phyloP scores from a whole-genome alignment of 2,329 filamentous ascomycete genomes.

The Aspergillus alliaceus region DNA sequence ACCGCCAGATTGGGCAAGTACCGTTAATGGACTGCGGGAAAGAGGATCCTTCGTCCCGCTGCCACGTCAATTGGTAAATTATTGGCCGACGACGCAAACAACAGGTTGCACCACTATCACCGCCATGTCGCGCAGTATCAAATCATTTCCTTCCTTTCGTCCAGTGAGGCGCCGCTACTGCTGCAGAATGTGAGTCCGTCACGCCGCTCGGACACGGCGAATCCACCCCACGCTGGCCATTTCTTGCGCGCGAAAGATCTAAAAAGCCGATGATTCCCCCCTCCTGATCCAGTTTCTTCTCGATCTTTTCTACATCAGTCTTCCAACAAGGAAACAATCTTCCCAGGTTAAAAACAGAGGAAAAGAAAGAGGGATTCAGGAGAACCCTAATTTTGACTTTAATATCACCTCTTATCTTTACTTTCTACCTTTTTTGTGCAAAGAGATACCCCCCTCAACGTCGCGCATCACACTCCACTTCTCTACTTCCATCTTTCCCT shows the following conservation, averaged over 20 bases:
- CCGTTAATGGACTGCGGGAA: background rate
- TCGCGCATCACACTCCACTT: background rate
- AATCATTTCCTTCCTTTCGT: slow-evolving; percentile 16
- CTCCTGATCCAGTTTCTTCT: slow-evolving; percentile 9
- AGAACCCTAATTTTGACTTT: background rate
- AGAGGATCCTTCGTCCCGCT: slow-evolving; percentile 1
- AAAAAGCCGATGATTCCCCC: slow-evolving; percentile 15
- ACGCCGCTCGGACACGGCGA: slow-evolving; percentile 12
- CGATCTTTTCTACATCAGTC: slow-evolving; percentile 12
- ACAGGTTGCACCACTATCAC: slow-evolving; percentile 21
- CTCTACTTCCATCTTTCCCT: background rate
- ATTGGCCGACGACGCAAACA: slow-evolving; percentile 16
- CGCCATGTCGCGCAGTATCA: slow-evolving; percentile 20
- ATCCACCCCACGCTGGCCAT: slow-evolving; percentile 15
- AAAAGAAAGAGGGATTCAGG: background rate
- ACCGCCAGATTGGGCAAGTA: slow-evolving; percentile 17
- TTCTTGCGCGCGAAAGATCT: slow-evolving; percentile 10
- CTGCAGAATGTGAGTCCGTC: slow-evolving; percentile 17
- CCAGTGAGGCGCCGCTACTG: slow-evolving; percentile 17
- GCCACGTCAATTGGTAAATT: slow-evolving; percentile 20
- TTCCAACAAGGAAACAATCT: slow-evolving; percentile 13
- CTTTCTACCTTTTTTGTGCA: slow-evolving; percentile 9
- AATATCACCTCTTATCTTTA: background rate
- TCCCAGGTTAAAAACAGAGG: background rate
- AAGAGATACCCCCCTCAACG: background rate